Conservation (phyloP, 2,329 filamentous ascomycete genomes). For the Botrytis squamosa region DNA sequence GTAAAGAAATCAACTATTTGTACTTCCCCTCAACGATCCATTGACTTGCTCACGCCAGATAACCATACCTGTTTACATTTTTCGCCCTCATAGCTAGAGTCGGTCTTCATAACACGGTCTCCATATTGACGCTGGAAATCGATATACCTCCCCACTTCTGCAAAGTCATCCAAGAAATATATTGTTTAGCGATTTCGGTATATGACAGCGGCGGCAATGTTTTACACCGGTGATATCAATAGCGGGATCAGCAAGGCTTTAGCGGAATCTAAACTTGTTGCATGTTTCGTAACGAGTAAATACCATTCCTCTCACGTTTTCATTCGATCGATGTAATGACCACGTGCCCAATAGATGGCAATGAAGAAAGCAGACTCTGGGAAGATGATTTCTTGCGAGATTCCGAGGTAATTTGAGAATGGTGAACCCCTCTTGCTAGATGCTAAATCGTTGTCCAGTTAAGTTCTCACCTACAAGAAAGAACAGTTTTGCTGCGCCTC, state of each 20-base stretch:
- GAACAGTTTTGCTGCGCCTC: conserved; percentile 70
- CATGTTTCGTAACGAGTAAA: conserved; percentile 78
- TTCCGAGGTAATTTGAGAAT: conserved; percentile 49
- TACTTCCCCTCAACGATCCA: neutral
- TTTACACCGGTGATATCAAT: conserved; percentile 77
- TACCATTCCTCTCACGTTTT: neutral
- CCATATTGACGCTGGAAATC: neutral
- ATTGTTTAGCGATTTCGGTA: neutral
- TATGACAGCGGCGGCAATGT: conserved; percentile 53
- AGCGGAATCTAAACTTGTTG: conserved; percentile 71
- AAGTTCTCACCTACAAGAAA: conserved; percentile 54
- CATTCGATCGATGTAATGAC: neutral
- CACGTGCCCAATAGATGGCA: conserved; percentile 56
- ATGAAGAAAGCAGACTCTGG: conserved; percentile 68
- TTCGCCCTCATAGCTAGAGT: neutral
- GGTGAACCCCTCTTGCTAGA: neutral
- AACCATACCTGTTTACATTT: neutral
- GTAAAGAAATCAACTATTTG: neutral
- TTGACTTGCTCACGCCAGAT: neutral
- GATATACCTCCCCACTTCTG: neutral
- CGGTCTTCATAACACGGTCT: neutral
- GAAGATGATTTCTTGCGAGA: conserved; percentile 66
- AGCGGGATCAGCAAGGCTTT: conserved; percentile 77
- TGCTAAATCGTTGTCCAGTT: conserved; percentile 45
- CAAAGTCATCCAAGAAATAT: neutral